A percentile compares a stretch with the other conserved stretches of the same genome.
Evolutionary conservation across 2,329 filamentous ascomycete genomes (phyloP).

Genomic region (Pseudogymnoascus sp.): DNA sequence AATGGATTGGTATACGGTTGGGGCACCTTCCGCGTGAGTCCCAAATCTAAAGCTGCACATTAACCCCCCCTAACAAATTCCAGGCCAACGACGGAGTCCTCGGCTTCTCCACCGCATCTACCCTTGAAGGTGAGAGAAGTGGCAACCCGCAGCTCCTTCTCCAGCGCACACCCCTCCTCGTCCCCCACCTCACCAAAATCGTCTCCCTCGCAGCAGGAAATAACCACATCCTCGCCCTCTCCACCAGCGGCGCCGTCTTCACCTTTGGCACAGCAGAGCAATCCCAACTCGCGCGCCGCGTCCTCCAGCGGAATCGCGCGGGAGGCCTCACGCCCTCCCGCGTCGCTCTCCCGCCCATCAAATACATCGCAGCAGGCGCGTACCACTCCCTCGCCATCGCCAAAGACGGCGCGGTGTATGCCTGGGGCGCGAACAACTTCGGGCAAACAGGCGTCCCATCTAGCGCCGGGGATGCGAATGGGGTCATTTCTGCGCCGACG

Average conservation of each 20-base stretch:
- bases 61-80: neutral
- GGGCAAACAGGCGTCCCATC: conserved; percentile 65
- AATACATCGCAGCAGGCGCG: conserved; percentile 48
- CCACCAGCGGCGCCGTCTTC: conserved; percentile 48
- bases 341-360: conserved; percentile 27
- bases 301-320: conserved; percentile 17
- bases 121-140: neutral
- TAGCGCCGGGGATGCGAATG: conserved; percentile 57
- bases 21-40: conserved; percentile 68
- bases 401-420: conserved; percentile 60
- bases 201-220: conserved; percentile 45
- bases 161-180: conserved; percentile 35
- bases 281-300: conserved; percentile 53
- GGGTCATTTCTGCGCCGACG: conserved; percentile 61
- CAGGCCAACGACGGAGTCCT: neutral
- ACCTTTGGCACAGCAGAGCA: conserved; percentile 61
- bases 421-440: conserved; percentile 84
- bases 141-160: conserved; percentile 16
- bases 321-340: conserved; percentile 22
- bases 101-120: neutral
- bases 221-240: conserved; percentile 52
- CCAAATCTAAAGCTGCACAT: too few relatives aligned
- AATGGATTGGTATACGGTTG: conserved; percentile 75
- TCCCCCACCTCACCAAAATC: conserved; percentile 50
- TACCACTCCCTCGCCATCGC: conserved; percentile 76